phyloP scores from a whole-genome alignment of 208 protist genomes.

The Crithidia expoeki region DNA sequence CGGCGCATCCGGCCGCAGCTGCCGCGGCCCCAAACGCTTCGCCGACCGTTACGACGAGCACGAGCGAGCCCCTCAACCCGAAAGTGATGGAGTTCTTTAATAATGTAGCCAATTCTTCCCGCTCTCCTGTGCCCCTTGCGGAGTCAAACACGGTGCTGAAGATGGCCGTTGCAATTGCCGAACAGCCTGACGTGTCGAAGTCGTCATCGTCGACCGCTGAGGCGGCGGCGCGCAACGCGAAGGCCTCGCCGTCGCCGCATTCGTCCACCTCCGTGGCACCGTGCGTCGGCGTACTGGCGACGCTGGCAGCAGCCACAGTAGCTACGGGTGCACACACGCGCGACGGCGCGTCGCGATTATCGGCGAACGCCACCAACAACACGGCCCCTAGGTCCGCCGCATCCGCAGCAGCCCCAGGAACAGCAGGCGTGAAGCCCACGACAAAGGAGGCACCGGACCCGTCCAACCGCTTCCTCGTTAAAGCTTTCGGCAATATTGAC shows the following conservation, averaged over 20 bases:
- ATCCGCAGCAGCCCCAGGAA: background rate
- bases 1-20: background rate
- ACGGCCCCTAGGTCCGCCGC: background rate
- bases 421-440: background rate
- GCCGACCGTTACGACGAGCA: constrained; percentile 12
- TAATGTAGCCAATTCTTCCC: constrained; percentile 17
- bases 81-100: constrained; percentile 49
- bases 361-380: background rate
- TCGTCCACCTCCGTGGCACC: background rate
- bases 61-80: constrained; percentile 41
- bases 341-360: background rate
- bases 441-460: constrained; percentile 1
- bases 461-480: constrained; percentile 35
- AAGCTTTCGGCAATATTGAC: constrained; percentile 50
- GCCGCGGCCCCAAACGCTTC: background rate
- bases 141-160: constrained; percentile 18
- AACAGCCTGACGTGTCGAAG: background rate
- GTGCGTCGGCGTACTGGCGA: background rate
- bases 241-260: background rate
- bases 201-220: background rate
- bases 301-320: too few species aligned
- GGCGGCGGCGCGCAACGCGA: constrained; percentile 1
- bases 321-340: background rate
- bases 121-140: constrained; percentile 15
- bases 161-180: constrained; percentile 16